These are phyloP conservation scores for Boletus pseudopeckii DNA, from an alignment of 768 basidiomycete genomes.

Conservation along the genomic window DNA sequence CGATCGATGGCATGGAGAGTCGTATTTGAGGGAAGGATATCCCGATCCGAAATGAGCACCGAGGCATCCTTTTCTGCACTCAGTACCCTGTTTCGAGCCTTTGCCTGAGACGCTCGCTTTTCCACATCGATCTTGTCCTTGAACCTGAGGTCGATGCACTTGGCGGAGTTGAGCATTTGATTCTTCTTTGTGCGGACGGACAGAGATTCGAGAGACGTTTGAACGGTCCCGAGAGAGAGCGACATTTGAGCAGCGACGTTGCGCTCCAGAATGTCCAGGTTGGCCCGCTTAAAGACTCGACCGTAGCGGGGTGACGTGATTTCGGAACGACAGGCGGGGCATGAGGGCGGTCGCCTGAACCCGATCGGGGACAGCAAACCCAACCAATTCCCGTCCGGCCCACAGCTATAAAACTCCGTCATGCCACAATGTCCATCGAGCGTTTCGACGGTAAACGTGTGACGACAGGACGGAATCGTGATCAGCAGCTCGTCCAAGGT, in stretches of 20 bases:
- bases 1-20: conserved; percentile 31
- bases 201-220: conserved; percentile 29
- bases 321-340: conserved; percentile 58
- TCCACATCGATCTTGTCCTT: conserved; percentile 5
- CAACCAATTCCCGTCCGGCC: conserved; percentile 38
- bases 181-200: conserved; percentile 23
- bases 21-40: conserved; percentile 25
- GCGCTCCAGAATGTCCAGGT: conserved; percentile 62
- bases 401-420: conserved; percentile 44
- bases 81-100: conserved; percentile 14
- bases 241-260: conserved; percentile 57
- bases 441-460: conserved; percentile 69
- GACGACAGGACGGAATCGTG: conserved; percentile 57
- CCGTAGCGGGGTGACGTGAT: conserved; percentile 62
- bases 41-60: conserved; percentile 24
- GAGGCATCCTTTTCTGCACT: conserved; percentile 6
- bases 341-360: conserved; percentile 45
- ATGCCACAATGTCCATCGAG: conserved; percentile 60
- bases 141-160: conserved; percentile 14
- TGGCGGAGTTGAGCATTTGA: conserved; percentile 1
- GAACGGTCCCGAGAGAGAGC: conserved; percentile 34
- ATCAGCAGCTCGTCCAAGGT: conserved; percentile 52
- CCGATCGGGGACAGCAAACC: conserved; percentile 41
- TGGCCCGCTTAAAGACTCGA: conserved; percentile 56
- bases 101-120: conserved; percentile 5